These are phyloP conservation scores for Prunus mongolica DNA, from an alignment of 306 rosid genomes.

Conservation along the genomic window DNA sequence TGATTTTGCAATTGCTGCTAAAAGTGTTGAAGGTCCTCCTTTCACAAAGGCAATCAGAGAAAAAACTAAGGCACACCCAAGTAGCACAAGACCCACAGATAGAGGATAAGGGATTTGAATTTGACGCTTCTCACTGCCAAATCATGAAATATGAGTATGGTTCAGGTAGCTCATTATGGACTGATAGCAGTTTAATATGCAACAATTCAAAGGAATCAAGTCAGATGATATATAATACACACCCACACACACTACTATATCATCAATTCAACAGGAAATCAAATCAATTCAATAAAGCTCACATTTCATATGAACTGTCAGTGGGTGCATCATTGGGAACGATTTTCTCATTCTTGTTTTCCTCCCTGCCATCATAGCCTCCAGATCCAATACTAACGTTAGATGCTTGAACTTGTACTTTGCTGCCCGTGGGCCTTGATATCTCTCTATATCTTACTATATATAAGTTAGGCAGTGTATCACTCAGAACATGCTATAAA, in stretches of 20 bases:
- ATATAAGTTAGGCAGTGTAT: constrained; percentile 35
- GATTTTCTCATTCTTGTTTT: constrained; percentile 37
- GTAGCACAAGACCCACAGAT: constrained; percentile 63
- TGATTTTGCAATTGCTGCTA: constrained; percentile 83
- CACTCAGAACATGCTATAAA: constrained; percentile 14
- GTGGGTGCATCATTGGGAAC: constrained; percentile 29
- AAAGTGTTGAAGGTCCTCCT: constrained; percentile 73
- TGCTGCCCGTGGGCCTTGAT: constrained; percentile 30
- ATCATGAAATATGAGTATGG: constrained; percentile 33
- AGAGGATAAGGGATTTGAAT: constrained; percentile 61
- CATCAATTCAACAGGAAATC: neutral
- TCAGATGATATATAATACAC: constrained; percentile 10
- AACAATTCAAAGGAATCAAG: constrained; percentile 1
- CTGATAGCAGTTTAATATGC: neutral
- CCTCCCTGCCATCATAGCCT: constrained; percentile 54
- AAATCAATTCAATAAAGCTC: constrained; percentile 38
- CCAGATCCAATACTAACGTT: constrained; percentile 68
- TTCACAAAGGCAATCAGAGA: constrained; percentile 76
- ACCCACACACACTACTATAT: too few relatives aligned
- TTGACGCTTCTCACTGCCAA: constrained; percentile 74
- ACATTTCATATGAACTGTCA: constrained; percentile 56
- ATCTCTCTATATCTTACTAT: constrained; percentile 59
- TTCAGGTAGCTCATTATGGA: constrained; percentile 3
- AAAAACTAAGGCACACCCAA: constrained; percentile 77
- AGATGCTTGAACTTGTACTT: constrained; percentile 63